Evolutionary conservation across 345 rosid species (phyloP).

Genomic region (Eucalyptus lansdowneana): DNA sequence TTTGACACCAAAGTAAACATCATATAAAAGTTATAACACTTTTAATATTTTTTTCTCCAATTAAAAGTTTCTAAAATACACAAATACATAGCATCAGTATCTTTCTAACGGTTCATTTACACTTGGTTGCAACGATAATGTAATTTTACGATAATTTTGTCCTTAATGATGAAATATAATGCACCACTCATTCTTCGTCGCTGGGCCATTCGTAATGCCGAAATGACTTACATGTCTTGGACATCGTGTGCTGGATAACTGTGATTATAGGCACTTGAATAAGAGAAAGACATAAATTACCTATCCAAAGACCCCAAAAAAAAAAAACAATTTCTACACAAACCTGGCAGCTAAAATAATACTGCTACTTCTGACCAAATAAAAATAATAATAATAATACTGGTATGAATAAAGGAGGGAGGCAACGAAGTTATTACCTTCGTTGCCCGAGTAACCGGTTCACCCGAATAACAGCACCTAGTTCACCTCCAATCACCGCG

Average conservation of each 20-base stretch:
- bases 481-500: neutral
- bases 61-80: neutral
- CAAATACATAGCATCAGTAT: neutral
- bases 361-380: neutral
- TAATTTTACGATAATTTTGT: neutral
- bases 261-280: neutral
- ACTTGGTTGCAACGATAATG: neutral
- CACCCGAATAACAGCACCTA: neutral
- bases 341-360: neutral
- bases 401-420: neutral
- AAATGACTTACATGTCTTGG: neutral
- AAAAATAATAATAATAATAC: neutral
- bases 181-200: neutral
- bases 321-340: neutral
- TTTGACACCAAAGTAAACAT: fast-evolving
- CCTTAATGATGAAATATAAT: neutral
- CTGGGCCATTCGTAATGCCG: neutral
- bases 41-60: neutral
- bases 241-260: neutral
- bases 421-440: neutral
- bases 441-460: neutral
- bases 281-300: neutral
- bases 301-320: neutral
- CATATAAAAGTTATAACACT: neutral
- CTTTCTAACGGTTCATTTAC: neutral